These are phyloP conservation scores for Rhodotorula paludigena DNA, from an alignment of 768 basidiomycete genomes.

Conservation along the genomic window DNA sequence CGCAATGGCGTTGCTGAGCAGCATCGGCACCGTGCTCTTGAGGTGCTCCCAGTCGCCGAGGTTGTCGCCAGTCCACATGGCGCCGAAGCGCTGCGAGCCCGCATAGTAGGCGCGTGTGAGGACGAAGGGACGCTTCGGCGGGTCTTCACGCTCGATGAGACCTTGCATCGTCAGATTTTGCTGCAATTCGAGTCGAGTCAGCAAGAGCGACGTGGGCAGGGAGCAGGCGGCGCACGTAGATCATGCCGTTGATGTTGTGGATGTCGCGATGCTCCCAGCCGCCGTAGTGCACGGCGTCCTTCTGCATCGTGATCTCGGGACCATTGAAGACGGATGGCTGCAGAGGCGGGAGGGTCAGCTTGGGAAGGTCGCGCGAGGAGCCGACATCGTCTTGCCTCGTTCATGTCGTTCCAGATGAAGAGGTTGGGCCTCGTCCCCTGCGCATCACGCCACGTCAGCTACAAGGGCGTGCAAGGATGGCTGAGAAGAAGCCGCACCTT, in stretches of 20 bases:
- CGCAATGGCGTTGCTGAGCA: slow-evolving; percentile 76
- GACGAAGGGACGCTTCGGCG: slow-evolving; percentile 83
- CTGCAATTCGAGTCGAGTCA: slow-evolving; percentile 49
- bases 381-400: slow-evolving; percentile 61
- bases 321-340: slow-evolving; percentile 98
- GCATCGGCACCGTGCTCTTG: slow-evolving; percentile 87
- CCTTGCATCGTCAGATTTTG: slow-evolving; percentile 79
- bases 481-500: slow-evolving; percentile 51
- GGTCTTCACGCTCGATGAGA: slow-evolving; percentile 65
- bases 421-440: slow-evolving; percentile 66
- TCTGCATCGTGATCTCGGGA: slow-evolving; percentile 82
- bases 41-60: slow-evolving; percentile 97
- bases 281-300: slow-evolving; percentile 74
- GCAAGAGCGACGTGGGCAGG: neutral
- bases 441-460: neutral
- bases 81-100: slow-evolving; percentile 90
- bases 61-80: slow-evolving; percentile 99
- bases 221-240: slow-evolving; percentile 51
- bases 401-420: slow-evolving; percentile 99
- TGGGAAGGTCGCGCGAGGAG: neutral
- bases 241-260: slow-evolving; percentile 97
- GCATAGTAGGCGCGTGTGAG: slow-evolving; percentile 91
- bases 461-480: slow-evolving; percentile 47
- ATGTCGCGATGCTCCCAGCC: slow-evolving; percentile 98
- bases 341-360: neutral